Evolutionary conservation across 2,329 filamentous ascomycete species (phyloP).

Genomic region (Aschersonia sp.): DNA sequence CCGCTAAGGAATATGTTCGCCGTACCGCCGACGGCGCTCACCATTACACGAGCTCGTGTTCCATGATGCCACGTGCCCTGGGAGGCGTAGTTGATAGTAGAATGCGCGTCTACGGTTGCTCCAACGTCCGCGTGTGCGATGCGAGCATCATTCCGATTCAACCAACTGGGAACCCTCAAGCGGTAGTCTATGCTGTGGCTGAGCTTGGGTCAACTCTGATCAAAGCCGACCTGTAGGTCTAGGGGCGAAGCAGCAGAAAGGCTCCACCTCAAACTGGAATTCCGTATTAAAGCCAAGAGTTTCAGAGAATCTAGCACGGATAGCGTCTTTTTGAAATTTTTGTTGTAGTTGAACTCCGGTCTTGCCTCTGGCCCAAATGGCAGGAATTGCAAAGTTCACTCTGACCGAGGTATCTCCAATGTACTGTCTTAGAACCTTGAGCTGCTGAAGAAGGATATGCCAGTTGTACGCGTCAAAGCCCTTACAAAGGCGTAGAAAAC

Average conservation of each 20-base stretch:
- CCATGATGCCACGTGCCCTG: constrained; percentile 29
- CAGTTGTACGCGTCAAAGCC: too few relatives aligned
- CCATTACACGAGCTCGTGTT: constrained; percentile 33
- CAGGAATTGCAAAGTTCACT: too few relatives aligned
- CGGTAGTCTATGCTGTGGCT: constrained; percentile 13
- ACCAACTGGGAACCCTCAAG: constrained; percentile 19
- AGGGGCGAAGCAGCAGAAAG: not conserved
- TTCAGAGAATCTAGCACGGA: too few relatives aligned
- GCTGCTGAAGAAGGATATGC: too few relatives aligned
- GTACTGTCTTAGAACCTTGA: too few relatives aligned
- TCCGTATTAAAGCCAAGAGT: too few relatives aligned
- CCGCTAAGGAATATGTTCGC: constrained; percentile 19
- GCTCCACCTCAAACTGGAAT: not conserved
- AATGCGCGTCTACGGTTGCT: constrained; percentile 26
- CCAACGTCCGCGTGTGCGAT: constrained; percentile 29
- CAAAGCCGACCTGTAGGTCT: constrained; percentile 7
- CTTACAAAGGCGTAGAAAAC: too few relatives aligned
- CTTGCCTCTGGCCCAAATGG: too few relatives aligned
- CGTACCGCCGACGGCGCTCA: constrained; percentile 22
- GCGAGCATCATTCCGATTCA: constrained; percentile 29
- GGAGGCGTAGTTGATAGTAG: constrained; percentile 29
- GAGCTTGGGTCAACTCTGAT: constrained; percentile 26
- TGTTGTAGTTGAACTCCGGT: too few relatives aligned
- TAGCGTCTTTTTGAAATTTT: too few relatives aligned
- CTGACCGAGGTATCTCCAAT: too few relatives aligned